Evolutionary conservation across 768 basidiomycete species (phyloP).

Genomic region (Psilocybe cyanescens): DNA sequence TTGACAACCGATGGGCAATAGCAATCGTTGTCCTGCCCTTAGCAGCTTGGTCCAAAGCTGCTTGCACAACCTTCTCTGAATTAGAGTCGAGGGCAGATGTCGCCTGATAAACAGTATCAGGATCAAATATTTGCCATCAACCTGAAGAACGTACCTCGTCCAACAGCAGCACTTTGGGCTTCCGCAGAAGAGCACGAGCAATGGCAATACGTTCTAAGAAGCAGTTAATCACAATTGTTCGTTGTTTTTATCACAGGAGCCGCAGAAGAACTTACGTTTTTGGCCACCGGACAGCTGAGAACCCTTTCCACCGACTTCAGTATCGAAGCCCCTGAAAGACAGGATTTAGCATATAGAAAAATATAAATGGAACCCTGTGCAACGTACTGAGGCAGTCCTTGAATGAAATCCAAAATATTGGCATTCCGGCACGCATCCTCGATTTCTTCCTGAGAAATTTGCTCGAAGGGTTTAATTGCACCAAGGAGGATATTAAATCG

Average conservation of each 20-base stretch:
- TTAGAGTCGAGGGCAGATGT: conserved; percentile 91
- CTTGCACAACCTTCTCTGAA: conserved; percentile 94
- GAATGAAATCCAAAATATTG: conserved; percentile 91
- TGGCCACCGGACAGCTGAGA: conserved; percentile 90
- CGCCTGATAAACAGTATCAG: conserved; percentile 43
- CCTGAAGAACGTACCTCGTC: conserved; percentile 56
- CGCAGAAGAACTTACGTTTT: conserved; percentile 57
- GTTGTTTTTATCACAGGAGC: conserved; percentile 3
- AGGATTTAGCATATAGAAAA: conserved; percentile 5
- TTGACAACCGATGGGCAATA: conserved; percentile 92
- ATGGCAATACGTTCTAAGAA: conserved; percentile 72
- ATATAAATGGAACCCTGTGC: background rate
- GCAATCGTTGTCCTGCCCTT: conserved; percentile 93
- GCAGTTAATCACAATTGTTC: background rate
- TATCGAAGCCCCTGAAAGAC: conserved; percentile 77
- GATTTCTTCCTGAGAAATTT: conserved; percentile 87
- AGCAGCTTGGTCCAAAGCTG: conserved; percentile 89
- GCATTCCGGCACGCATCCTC: conserved; percentile 85
- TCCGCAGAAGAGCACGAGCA: conserved; percentile 86
- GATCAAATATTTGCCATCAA: conserved; percentile 18
- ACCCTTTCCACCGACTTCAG: conserved; percentile 89
- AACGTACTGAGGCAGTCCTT: conserved; percentile 77
- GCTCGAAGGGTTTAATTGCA: conserved; percentile 70
- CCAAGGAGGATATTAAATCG: conserved; percentile 93
- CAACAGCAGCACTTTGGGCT: conserved; percentile 85